Evolutionary conservation across 2,329 filamentous ascomycete genomes (phyloP), one percentile per base, ranked within the genome.

Genomic region (Botrytis elliptica): DNA sequence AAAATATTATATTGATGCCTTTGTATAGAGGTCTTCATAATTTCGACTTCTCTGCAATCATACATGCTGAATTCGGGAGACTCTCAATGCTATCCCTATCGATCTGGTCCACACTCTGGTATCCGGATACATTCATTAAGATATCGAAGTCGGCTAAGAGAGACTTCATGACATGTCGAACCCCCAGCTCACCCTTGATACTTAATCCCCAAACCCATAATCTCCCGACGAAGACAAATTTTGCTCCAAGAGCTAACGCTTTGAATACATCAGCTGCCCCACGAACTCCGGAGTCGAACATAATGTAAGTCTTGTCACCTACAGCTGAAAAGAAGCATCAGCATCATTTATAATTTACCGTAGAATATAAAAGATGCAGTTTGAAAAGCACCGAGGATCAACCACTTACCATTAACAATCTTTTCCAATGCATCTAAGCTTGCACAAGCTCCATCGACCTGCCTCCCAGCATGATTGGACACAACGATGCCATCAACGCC

Each of bases 201-300:
- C 85, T 85, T 16, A 91, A 79, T 0, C 86, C 88, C 84, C 86
- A 91, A 36, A 91, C 84, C 85, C 87, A 90, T 4, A 90, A 83
- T 8, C 90, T 83, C 0, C 90, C 91, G 9, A 92, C 82, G 0
- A 90, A 90, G 0, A 90, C 90, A 0, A 87, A 89, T 70, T 83
- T 89, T 0, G 89, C 90, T 0, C 91, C 90, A 0, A 92, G 82
- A 70, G 89, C 90, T 20, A 92, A 78, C 0, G 89, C 89, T 80
- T 92, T 92, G 76, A 93, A 85, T 4, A 92, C 87, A 78, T 93
- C 90, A 0, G 88, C 88, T 0, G 90, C 91, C 22, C 90, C 83
- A 20, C 85, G 84, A 52, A 93, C 85, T 0, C 91, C 90, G 0
- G 90, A 89, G 75, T 93, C 90, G 6, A 92, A 83, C 72, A 87